Evolutionary conservation across 768 basidiomycete genomes (phyloP).

Genomic region (Nidula microcarpa): DNA sequence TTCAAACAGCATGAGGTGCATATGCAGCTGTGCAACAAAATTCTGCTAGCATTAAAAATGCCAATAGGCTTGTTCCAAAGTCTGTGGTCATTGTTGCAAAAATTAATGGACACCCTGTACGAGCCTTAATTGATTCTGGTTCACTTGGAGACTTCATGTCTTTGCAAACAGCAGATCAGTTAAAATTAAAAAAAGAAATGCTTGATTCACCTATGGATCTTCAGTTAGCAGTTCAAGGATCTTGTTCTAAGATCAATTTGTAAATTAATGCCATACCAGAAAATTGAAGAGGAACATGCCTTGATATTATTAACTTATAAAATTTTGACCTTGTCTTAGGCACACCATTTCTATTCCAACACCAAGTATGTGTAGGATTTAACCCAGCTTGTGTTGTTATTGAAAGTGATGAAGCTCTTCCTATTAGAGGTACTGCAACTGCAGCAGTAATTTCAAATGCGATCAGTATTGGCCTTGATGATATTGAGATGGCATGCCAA

Average conservation of each 20-base stretch:
- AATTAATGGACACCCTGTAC: constrained; percentile 23
- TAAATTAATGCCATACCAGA: constrained; percentile 23
- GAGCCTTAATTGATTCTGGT: constrained; percentile 32
- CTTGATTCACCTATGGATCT: constrained; percentile 27
- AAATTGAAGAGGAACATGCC: constrained; percentile 13
- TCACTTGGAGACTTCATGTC: constrained; percentile 36
- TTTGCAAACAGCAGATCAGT: constrained; percentile 26
- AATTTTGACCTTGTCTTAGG: constrained; percentile 38
- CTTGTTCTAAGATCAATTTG: constrained; percentile 27
- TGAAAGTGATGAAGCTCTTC: constrained; percentile 12
- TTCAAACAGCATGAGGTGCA: too few species aligned
- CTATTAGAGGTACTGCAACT: constrained; percentile 11
- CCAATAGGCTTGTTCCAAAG: constrained; percentile 14
- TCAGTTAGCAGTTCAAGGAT: constrained; percentile 35
- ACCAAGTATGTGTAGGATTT: constrained; percentile 18
- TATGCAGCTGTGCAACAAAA: too few species aligned
- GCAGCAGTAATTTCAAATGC: constrained; percentile 5
- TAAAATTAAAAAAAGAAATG: constrained; percentile 17
- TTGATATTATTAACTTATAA: constrained; percentile 34
- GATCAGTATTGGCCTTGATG: constrained; percentile 4
- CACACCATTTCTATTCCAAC: constrained; percentile 32
- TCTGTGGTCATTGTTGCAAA: constrained; percentile 23
- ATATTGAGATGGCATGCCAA: constrained; percentile 7
- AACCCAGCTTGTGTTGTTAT: constrained; percentile 19
- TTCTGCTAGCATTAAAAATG: not conserved